Evolutionary conservation across 148 eudicot genomes (phyloP), one percentile per base, ranked within the genome.

Genomic region (Hydrangea macrophylla): DNA sequence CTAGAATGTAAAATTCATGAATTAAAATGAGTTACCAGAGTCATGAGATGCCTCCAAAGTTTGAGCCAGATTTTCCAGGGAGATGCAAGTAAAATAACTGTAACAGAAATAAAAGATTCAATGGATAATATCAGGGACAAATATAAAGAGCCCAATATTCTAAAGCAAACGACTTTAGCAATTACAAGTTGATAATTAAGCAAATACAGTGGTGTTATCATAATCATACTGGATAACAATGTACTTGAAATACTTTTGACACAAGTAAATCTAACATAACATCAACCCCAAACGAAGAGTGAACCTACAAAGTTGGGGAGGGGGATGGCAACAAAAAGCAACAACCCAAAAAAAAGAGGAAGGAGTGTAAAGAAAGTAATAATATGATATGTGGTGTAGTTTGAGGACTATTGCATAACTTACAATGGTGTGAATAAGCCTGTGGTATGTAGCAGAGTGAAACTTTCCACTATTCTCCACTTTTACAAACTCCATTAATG

Each of bases 401-500:
- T 22, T 26, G 9, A 10, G 11, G 10, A 31, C 6, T 45, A 58
- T 7, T 18, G 22, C 8, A 7, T 9, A 39, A 83, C 98, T 88
- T 68, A 93, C 98, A 69, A 83, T 75, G 59, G 73, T 75, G 39
- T 75, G 78, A 39, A 93, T 62, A 28, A 93, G 78, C 77, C 79
- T 90, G 85, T 93, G 80, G 69, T 83, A 93, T 22, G 85, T 57
- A 32, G 89, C 72, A 57, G 90, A 81, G 78, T 88, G 81, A 70
- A 93, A 90, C 60, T 75, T 86, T 33, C 92, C 96, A 24, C 85
- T 86, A 54, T 88, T 86, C 10, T 96, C 95, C 31, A 83, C 80
- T 82, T 93, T 88, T 36, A 88, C 89, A 78, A 86, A 85, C 80
- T 90, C 98, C 98, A 93, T 90, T 42, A 90, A 24, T 18, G 96